Percentiles rank a stretch among this genome's conserved stretches.
phyloP scores from a whole-genome alignment of 108 stramenopile genomes.

The Discostella pseudostelligera region DNA sequence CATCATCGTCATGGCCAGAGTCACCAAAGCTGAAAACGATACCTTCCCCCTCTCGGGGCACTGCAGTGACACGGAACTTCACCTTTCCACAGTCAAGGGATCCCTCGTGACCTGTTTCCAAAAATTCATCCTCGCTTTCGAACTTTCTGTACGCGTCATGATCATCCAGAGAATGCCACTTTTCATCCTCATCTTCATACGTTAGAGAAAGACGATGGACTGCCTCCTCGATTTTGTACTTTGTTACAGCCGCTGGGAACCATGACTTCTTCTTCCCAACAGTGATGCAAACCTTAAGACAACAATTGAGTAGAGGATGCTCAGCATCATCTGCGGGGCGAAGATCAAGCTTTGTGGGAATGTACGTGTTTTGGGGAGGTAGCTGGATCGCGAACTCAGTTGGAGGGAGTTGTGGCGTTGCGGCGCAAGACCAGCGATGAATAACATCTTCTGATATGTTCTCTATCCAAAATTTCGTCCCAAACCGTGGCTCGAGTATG shows the following conservation, averaged over 20 bases:
- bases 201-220: slow-evolving; percentile 51
- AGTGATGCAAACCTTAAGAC: slow-evolving; percentile 70
- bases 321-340: slow-evolving; percentile 67
- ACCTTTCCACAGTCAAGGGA: slow-evolving; percentile 66
- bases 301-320: slow-evolving; percentile 74
- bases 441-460: slow-evolving; percentile 41
- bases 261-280: slow-evolving; percentile 74
- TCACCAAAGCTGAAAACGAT: slow-evolving; percentile 67
- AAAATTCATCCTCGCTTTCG: slow-evolving; percentile 12
- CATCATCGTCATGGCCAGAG: slow-evolving; percentile 69
- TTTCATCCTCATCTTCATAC: slow-evolving; percentile 80
- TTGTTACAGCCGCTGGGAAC: slow-evolving; percentile 68
- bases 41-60: slow-evolving; percentile 63
- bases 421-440: slow-evolving; percentile 43
- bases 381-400: slow-evolving; percentile 50
- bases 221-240: slow-evolving; percentile 63
- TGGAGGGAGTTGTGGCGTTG: slow-evolving; percentile 52
- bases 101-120: slow-evolving; percentile 65
- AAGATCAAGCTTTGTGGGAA: slow-evolving; percentile 69
- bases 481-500: slow-evolving; percentile 58
- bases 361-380: slow-evolving; percentile 73
- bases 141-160: slow-evolving; percentile 24
- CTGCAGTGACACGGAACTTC: slow-evolving; percentile 67
- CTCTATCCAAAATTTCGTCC: slow-evolving; percentile 57
- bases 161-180: slow-evolving; percentile 72